Evolutionary conservation across 495 filamentous ascomycete species (phyloP).

Genomic region (Geoglossum glabrum): DNA sequence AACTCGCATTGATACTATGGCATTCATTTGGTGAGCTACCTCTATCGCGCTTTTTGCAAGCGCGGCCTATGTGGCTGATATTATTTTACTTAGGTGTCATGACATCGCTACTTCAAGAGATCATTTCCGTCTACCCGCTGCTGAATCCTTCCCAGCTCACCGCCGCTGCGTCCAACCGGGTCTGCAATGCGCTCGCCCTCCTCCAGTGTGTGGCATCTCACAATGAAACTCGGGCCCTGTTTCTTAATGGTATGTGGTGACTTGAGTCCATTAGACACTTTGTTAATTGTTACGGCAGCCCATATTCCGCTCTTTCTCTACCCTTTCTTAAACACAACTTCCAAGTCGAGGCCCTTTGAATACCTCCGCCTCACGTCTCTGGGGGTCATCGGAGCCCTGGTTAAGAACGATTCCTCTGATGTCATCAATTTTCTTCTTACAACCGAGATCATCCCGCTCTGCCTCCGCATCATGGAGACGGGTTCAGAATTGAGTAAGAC

Average conservation of each 20-base stretch:
- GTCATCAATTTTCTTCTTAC: constrained; percentile 98
- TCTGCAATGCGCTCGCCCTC: constrained; percentile 92
- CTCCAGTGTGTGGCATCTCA: constrained; percentile 96
- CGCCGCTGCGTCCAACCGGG: constrained; percentile 85
- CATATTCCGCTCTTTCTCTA: constrained; percentile 98
- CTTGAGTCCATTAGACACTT: constrained; percentile 1
- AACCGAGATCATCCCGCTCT: constrained; percentile 96
- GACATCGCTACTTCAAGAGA: constrained; percentile 93
- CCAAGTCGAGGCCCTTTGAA: constrained; percentile 94
- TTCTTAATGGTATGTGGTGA: constrained; percentile 55
- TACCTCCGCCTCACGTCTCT: constrained; percentile 93
- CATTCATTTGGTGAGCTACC: constrained; percentile 75
- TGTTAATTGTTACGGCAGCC: constrained; percentile 32
- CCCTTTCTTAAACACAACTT: constrained; percentile 96
- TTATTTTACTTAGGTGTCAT: constrained; percentile 54
- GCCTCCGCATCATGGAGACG: constrained; percentile 97
- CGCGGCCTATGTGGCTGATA: not conserved
- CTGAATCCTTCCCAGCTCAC: constrained; percentile 94
- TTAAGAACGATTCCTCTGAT: constrained; percentile 97
- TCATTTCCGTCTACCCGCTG: constrained; percentile 93
- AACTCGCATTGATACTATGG: constrained; percentile 92
- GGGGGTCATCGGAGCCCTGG: constrained; percentile 92
- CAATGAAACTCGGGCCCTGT: constrained; percentile 83
- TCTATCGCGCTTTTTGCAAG: not conserved
- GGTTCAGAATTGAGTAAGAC: constrained; percentile 97